phyloP scores from a whole-genome alignment of 257 asterid genomes.

The Lavandula angustifolia region DNA sequence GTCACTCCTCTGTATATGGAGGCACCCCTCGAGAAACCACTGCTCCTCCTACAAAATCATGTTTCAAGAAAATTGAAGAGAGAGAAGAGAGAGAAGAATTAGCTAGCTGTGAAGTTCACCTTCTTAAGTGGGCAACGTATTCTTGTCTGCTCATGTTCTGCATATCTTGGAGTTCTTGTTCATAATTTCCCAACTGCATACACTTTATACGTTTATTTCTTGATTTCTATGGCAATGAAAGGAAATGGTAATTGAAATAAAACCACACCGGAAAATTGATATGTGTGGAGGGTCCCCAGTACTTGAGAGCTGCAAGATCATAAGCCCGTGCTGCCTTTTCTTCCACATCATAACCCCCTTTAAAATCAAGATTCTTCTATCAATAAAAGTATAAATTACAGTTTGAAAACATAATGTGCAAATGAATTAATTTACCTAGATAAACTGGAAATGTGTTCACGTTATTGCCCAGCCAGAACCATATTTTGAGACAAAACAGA shows the following conservation, averaged over 20 bases:
- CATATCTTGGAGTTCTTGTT: slow-evolving; percentile 19
- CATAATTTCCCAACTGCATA: slow-evolving; percentile 20
- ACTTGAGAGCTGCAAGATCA: slow-evolving; percentile 37
- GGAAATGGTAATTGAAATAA: background rate
- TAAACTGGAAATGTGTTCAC: slow-evolving; percentile 49
- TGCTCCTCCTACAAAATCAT: slow-evolving; percentile 13
- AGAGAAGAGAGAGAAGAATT: background rate
- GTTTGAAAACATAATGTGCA: background rate
- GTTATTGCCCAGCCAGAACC: slow-evolving; percentile 27
- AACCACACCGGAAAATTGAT: slow-evolving; percentile 12
- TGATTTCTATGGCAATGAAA: background rate
- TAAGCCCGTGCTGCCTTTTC: slow-evolving; percentile 90
- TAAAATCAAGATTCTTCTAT: background rate
- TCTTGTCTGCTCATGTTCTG: slow-evolving; percentile 20
- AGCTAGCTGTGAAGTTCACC: background rate
- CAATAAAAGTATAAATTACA: background rate
- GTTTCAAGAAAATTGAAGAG: background rate
- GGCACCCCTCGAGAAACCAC: slow-evolving; percentile 18
- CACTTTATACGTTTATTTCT: background rate
- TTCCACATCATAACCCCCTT: slow-evolving; percentile 91
- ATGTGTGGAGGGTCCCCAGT: slow-evolving; percentile 3
- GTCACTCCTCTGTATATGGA: background rate
- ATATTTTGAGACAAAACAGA: slow-evolving; percentile 24
- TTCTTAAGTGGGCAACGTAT: slow-evolving; percentile 17
- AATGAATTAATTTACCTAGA: slow-evolving; percentile 46